These are phyloP conservation scores for Candida boleticola DNA, from an alignment of 805 yeast species.

Conservation along the genomic window DNA sequence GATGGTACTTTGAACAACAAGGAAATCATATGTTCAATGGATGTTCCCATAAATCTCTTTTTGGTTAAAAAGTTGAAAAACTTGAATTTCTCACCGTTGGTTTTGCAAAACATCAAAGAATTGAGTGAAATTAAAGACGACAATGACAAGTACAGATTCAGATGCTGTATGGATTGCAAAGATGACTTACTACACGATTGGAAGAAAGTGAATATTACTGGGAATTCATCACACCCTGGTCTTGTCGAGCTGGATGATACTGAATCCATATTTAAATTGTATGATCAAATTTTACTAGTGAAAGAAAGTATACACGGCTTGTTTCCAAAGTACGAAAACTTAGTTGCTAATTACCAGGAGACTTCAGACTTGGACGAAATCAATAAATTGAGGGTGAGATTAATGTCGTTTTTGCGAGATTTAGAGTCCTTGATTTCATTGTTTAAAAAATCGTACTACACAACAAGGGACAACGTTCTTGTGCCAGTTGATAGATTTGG, in stretches of 20 bases:
- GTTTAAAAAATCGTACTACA: constrained; percentile 20
- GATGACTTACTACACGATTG: constrained; percentile 55
- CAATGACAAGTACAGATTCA: constrained; percentile 29
- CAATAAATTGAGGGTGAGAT: constrained; percentile 19
- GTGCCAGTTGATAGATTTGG: neutral
- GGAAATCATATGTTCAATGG: constrained; percentile 59
- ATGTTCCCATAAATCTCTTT: constrained; percentile 53
- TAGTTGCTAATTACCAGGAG: constrained; percentile 1
- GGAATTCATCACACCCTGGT: neutral
- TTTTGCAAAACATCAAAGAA: constrained; percentile 15
- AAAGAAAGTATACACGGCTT: constrained; percentile 21
- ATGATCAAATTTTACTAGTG: constrained; percentile 18
- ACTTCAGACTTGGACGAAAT: constrained; percentile 9
- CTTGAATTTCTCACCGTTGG: constrained; percentile 31
- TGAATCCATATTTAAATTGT: constrained; percentile 16
- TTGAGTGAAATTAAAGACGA: constrained; percentile 8
- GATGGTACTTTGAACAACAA: constrained; percentile 51
- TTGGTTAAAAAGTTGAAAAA: constrained; percentile 31
- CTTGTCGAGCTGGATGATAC: neutral
- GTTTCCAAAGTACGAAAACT: constrained; percentile 20
- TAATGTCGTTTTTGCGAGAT: constrained; percentile 27
- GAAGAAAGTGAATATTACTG: constrained; percentile 15
- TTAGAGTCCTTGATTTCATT: constrained; percentile 24
- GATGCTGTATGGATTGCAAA: constrained; percentile 74
- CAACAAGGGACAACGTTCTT: neutral